These are phyloP conservation scores for Trichosanthes truncata DNA, from an alignment of 306 rosid genomes.

Conservation along the genomic window DNA sequence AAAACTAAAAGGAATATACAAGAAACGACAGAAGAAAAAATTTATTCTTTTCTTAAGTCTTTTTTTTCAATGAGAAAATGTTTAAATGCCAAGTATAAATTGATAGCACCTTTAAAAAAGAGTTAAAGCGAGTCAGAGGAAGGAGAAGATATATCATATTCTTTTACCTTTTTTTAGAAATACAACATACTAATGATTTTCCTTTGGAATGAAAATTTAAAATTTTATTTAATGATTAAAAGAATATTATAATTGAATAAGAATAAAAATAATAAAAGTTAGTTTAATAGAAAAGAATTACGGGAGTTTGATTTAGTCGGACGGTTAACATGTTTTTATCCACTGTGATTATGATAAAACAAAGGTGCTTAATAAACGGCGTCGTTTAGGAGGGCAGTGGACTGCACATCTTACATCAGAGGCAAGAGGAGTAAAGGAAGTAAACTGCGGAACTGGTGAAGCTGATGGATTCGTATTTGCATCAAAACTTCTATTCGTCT, in stretches of 20 bases:
- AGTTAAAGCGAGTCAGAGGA: not conserved
- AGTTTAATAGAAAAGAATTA: not conserved
- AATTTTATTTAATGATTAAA: not conserved
- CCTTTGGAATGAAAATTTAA: not conserved
- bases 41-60: not conserved
- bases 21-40: not conserved
- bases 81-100: not conserved
- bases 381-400: not conserved
- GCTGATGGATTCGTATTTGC: constrained; percentile 1
- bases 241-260: not conserved
- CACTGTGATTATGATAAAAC: not conserved
- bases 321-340: not conserved
- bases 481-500: not conserved
- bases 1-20: not conserved
- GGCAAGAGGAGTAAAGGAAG: not conserved
- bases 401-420: not conserved
- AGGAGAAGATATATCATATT: not conserved
- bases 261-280: not conserved
- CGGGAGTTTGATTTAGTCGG: not conserved
- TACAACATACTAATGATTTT: not conserved
- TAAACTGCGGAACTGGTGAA: not conserved
- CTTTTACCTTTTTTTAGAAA: not conserved
- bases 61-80: not conserved
- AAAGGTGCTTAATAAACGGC: not conserved
- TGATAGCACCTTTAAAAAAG: not conserved